Base-by-base conservation (phyloP, 805 yeast genomes). In the Hanseniaspora hatyaiensis region DNA sequence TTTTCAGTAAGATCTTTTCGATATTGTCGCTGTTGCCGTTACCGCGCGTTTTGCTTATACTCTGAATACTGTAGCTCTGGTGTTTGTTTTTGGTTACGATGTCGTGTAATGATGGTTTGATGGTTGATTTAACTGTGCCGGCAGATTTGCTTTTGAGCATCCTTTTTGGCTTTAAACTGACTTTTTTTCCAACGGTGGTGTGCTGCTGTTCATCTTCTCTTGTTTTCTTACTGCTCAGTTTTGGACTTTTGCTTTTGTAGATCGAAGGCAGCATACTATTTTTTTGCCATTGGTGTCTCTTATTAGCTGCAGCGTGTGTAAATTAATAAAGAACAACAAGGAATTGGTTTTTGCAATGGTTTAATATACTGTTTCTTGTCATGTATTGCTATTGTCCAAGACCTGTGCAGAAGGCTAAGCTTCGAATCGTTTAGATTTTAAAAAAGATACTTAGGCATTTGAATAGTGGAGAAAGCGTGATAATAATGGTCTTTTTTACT, bases 191-290 rank as follows among this genome's bases (percentile, higher is more conserved):
- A n/a, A n/a, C n/a, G n/a, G n/a, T n/a, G n/a, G n/a, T n/a, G n/a
- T n/a, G n/a, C n/a, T n/a, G n/a, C n/a, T 34, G 3, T 12, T 12
- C 2, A 28, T 28, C 13, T 18, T 39, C 42, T 26, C 16, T 18
- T 33, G 6, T 4, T 23, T 28, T 8, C 9, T 12, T 5, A 4
- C 24, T 12, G 26, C 19, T 6, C n/a, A 18, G 6, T n/a, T 19
- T 13, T 18, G 34, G n/a, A n/a, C n/a, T n/a, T 18, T 39, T 34
- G 11, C 6, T 39, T 3, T 29, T 39, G 18, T 39, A 39, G 18
- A 39, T 28, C 5, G 43, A 28, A 11, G 43, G 43, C 13, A 39
- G 33, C 43, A 39, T 39, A 11, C 20, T 34, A 15, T 22, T 4
- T 34, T 15, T 18, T 23, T 13, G 3, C 19, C 22, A n/a, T 28